Base-by-base conservation (phyloP, 1,139 yeast genomes). In the Kodamaea anthophila region DNA sequence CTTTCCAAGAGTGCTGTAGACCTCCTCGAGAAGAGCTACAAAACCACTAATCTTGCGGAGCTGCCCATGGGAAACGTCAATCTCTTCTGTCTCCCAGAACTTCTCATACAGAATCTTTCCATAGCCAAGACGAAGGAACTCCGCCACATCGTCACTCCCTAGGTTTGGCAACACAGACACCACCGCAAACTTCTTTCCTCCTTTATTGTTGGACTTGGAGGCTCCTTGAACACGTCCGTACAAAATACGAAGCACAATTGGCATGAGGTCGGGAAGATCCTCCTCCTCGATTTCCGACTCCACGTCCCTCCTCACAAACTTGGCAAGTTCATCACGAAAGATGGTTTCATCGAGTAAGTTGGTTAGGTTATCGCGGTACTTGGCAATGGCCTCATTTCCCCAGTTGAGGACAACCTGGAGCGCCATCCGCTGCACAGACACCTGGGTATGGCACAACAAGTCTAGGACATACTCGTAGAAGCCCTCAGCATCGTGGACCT, bases 211-310 rank as follows among this genome's bases (percentile, higher is more conserved):
- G 51, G 80, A 75, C 38, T 51, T 60, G 4, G 66, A 50, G 4
- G 60, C 44, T 11, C 71, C 70, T 55, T 85, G 94, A 7, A 87
- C 86, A 40, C 94, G 69, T 5, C 98, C 98, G 54, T 81, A 91
- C 20, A 93, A 58, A 15, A 93, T 80, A 39, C 96, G 64, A 28
- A 88, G 55, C 4, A 87, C 70, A 26, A 84, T 51, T 1, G 94
- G 93, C 71, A 87, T 72, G 5, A 91, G 65, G 1, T 41, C 53
- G 1, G 53, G 60, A 13, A 70, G 60, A 48, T 88, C 96, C 5
- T 63, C 65, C 9, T 62, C 65, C 41, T 82, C 87, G 30, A 87
- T 65, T 2, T 60, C 55, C 3, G 73, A 60, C 6, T 66, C 66
- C n/a, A 70, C 62, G n/a, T 68, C 75, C 19, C 42, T 41, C 5